A percentile compares a stretch with the other conserved stretches of the same genome.
phyloP scores from a whole-genome alignment of 2,329 filamentous ascomycete genomes.

The Calonectria montana region DNA sequence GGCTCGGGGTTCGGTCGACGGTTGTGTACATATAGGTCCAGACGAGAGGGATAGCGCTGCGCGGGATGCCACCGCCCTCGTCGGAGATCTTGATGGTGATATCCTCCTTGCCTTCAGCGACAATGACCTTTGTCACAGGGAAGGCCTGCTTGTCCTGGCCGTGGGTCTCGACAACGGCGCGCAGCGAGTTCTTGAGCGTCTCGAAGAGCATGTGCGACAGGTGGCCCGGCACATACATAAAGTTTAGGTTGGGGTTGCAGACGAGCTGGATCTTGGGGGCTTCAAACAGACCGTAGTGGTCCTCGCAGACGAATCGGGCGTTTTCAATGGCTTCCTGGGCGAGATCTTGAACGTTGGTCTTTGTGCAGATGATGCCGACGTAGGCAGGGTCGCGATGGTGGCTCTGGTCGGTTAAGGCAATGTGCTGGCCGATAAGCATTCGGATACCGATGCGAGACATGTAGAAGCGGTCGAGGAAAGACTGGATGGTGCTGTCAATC shows the following conservation, averaged over 20 bases:
- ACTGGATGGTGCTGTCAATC: conserved; percentile 96
- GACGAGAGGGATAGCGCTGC: conserved; percentile 94
- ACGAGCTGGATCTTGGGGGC: conserved; percentile 97
- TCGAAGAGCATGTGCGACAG: conserved; percentile 99
- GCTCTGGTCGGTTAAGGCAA: conserved; percentile 93
- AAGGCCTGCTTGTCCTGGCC: conserved; percentile 96
- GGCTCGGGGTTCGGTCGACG: conserved; percentile 91
- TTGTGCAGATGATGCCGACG: conserved; percentile 98
- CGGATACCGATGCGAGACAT: conserved; percentile 99
- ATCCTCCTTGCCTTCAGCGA: conserved; percentile 97
- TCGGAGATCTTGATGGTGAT: conserved; percentile 99
- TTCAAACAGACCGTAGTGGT: conserved; percentile 97
- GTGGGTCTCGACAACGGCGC: conserved; percentile 95
- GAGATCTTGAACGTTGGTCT: conserved; percentile 94
- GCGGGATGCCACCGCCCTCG: conserved; percentile 94
- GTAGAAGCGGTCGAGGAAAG: conserved; percentile 98
- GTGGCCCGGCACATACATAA: conserved; percentile 99
- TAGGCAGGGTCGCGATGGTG: conserved; percentile 91
- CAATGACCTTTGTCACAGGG: conserved; percentile 95
- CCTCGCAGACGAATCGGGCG: conserved; percentile 98
- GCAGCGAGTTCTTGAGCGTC: conserved; percentile 97
- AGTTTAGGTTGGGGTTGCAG: conserved; percentile 92
- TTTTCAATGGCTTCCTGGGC: conserved; percentile 98
- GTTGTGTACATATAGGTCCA: conserved; percentile 99
- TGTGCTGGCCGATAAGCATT: conserved; percentile 99